Base-by-base conservation (phyloP, 108 stramenopile species). In the Nitzschia inconspicua region DNA sequence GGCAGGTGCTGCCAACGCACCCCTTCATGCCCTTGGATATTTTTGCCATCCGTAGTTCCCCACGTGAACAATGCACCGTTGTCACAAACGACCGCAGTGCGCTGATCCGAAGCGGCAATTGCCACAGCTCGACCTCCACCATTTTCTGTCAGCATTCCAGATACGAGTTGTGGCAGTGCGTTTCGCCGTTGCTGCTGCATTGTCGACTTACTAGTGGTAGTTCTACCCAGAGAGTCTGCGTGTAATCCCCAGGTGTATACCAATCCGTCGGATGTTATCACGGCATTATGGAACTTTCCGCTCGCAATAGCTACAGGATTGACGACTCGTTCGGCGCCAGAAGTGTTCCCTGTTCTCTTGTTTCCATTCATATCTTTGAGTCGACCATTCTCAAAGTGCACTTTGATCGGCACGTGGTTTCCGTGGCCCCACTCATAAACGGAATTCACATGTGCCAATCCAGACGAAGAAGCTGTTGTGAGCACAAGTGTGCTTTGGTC, bases 191-290 rank as follows among this genome's bases (percentile, higher is more conserved):
- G 64, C 16, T 31, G 36, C 8, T 36, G 23, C 13, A 19, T 25
- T 16, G 58, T 1, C 27, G 29, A 23, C 41, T 66, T 71, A 30
- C 29, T 55, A 14, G 13, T 43, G 37, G 48, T 31, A 3, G 22
- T 26, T 27, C 70, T 50, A 14, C 84, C 85, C 23, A 93, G 57
- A 13, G 80, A 73, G 27, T 89, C 91, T 14, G 83, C 59, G 39
- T 75, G 83, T 16, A 88, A 60, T 1, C 98, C 98, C 95, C 95
- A 98, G 0, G 95, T 95, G 57, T 87, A 98, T 1, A 95, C 91
- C 29, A 78, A 35, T 2, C 98, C 98, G 54, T 94, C 89, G 3
- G 65, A 66, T 0, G 95, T 94, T 7, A 89, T 71, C 6, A 86
- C 98, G 1, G 82, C 91, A 65, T 86, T 96, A 71, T 95, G 91